A percentile compares a stretch with the other conserved stretches of the same genome.
Evolutionary conservation across 805 yeast genomes (phyloP).

Genomic region (Wickerhamomyces chaumierensis): DNA sequence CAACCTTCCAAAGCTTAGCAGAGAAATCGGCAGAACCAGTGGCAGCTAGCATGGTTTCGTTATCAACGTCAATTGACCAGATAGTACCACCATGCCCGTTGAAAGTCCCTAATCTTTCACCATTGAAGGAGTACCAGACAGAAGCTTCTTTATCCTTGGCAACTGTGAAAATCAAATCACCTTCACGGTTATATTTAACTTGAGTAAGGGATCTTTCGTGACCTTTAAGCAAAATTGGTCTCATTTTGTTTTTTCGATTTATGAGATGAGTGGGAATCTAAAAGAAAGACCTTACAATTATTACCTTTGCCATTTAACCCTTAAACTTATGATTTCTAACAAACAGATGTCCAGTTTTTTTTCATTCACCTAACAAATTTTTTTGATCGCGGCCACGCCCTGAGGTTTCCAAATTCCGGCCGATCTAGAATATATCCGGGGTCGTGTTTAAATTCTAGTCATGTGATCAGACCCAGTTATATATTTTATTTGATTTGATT

Average conservation of each 20-base stretch:
- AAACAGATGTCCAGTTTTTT: not conserved
- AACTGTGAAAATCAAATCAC: conserved; percentile 84
- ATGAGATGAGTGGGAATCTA: not conserved
- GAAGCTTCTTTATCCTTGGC: conserved; percentile 86
- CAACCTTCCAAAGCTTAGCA: conserved; percentile 74
- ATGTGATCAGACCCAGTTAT: no score
- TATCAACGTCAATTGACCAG: conserved; percentile 86
- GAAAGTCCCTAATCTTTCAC: conserved; percentile 92
- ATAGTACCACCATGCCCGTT: conserved; percentile 87
- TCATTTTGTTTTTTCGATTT: conserved; percentile 29
- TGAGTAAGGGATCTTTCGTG: conserved; percentile 98
- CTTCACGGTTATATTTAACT: conserved; percentile 90
- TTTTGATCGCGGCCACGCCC: conserved; percentile 1
- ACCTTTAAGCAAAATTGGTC: conserved; percentile 72
- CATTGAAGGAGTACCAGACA: conserved; percentile 90
- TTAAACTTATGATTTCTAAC: no score
- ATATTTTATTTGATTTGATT: no score
- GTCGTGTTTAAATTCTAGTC: not conserved
- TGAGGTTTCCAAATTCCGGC: not conserved
- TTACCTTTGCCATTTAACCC: not conserved
- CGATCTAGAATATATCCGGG: not conserved
- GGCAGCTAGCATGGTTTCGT: conserved; percentile 51
- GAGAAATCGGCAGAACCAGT: conserved; percentile 91
- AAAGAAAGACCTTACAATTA: no score
- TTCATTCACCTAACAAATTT: conserved; percentile 1